phyloP scores from a whole-genome alignment of 352 stramenopile species.

The Pythium rhizo-oryzae region DNA sequence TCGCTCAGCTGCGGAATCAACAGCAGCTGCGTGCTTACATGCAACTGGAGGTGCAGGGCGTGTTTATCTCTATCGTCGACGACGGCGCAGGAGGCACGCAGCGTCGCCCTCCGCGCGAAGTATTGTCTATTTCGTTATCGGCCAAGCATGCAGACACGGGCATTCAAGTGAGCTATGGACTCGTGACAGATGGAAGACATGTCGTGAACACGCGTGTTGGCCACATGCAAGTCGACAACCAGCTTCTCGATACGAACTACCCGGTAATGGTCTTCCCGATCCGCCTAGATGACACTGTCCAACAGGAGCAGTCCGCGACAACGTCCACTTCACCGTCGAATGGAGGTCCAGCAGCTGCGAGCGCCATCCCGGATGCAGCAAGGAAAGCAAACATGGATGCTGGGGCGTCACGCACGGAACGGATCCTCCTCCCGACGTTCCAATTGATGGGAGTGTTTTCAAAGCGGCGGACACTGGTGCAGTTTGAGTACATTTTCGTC shows the following conservation, averaged over 20 bases:
- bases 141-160: slow-evolving; percentile 68
- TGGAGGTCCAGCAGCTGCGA: background rate
- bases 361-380: slow-evolving; percentile 13
- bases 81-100: slow-evolving; percentile 42
- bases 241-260: slow-evolving; percentile 86
- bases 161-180: slow-evolving; percentile 76
- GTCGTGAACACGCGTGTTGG: slow-evolving; percentile 77
- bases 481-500: slow-evolving; percentile 89
- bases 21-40: slow-evolving; percentile 65
- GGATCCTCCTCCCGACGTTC: slow-evolving; percentile 71
- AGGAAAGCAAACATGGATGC: slow-evolving; percentile 23
- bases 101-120: slow-evolving; percentile 50
- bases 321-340: slow-evolving; percentile 10
- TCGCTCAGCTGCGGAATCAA: slow-evolving; percentile 40
- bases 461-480: slow-evolving; percentile 59
- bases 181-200: slow-evolving; percentile 69
- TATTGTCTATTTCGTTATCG: slow-evolving; percentile 75
- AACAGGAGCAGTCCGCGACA: slow-evolving; percentile 58
- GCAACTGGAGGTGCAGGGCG: slow-evolving; percentile 71
- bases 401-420: slow-evolving; percentile 17
- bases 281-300: slow-evolving; percentile 61
- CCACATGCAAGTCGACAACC: slow-evolving; percentile 87
- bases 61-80: slow-evolving; percentile 79
- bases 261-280: slow-evolving; percentile 77
- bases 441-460: slow-evolving; percentile 83